These are phyloP conservation scores for Mycotypha africana DNA, from an alignment of 371 early-diverging fungal species.

Conservation along the genomic window DNA sequence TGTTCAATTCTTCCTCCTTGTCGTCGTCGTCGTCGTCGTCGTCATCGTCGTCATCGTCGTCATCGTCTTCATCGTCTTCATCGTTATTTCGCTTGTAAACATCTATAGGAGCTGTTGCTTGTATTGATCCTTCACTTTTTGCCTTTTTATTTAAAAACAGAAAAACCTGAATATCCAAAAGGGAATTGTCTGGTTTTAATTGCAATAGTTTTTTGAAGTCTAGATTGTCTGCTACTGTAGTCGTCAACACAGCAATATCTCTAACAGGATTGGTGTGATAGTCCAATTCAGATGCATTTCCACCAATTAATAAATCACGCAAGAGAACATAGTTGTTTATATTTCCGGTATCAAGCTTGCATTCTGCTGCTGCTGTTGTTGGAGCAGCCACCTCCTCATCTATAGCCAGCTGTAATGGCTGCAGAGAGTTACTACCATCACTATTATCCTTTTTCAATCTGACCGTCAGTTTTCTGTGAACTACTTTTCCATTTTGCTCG, in stretches of 20 bases:
- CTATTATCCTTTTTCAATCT: constrained; percentile 4
- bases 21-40: no score
- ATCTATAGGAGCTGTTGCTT: no score
- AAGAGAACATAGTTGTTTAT: background rate
- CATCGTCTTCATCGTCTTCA: no score
- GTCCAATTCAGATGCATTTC: background rate
- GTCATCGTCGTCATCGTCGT: no score
- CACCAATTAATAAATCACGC: constrained; percentile 1
- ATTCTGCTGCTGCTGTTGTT: constrained; percentile 8
- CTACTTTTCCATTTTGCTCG: constrained; percentile 10
- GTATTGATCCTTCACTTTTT: no score
- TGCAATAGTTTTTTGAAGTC: constrained; percentile 16
- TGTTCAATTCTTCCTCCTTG: no score
- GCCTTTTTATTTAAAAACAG: no score
- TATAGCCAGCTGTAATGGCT: no score
- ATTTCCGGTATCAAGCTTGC: constrained; percentile 3
- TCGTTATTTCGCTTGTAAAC: no score
- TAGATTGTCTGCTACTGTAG: constrained; percentile 3
- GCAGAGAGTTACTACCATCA: background rate
- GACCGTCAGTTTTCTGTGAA: constrained; percentile 4
- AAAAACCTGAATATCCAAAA: no score
- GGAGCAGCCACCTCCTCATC: background rate
- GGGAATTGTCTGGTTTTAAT: background rate
- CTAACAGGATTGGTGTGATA: constrained; percentile 3
- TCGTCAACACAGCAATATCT: constrained; percentile 7